Conservation (phyloP, 345 rosid genomes). For the Populus deltoides region DNA sequence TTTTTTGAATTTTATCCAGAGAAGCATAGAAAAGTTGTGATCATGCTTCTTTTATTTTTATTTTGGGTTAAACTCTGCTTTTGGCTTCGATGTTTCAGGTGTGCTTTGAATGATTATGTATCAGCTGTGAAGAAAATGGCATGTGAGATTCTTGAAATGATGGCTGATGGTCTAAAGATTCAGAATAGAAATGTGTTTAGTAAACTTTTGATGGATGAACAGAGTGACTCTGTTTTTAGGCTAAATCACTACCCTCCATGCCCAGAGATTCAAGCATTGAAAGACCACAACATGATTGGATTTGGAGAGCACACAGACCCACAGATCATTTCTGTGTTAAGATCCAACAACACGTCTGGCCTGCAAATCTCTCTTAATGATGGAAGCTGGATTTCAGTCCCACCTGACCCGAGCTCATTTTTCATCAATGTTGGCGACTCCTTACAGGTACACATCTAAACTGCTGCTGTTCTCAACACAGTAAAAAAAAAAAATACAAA, state of each 20-base stretch:
- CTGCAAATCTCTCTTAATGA: slow-evolving; percentile 50
- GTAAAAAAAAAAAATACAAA: neutral
- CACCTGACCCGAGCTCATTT: slow-evolving; percentile 48
- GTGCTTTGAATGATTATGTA: slow-evolving; percentile 20
- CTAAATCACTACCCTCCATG: slow-evolving; percentile 55
- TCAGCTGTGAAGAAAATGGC: slow-evolving; percentile 21
- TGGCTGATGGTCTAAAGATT: slow-evolving; percentile 32
- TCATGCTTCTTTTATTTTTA: neutral
- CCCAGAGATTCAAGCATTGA: slow-evolving; percentile 37
- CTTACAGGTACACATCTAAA: slow-evolving; percentile 36
- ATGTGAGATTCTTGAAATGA: slow-evolving; percentile 22
- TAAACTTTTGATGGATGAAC: slow-evolving; percentile 25
- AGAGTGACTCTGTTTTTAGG: slow-evolving; percentile 54
- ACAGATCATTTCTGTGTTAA: slow-evolving; percentile 53
- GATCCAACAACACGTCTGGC: slow-evolving; percentile 59
- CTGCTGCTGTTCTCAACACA: neutral
- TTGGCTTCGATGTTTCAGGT: slow-evolving; percentile 2
- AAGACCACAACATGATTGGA: slow-evolving; percentile 43
- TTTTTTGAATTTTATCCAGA: neutral
- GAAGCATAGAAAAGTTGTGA: neutral
- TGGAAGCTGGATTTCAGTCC: slow-evolving; percentile 54
- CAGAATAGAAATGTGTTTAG: slow-evolving; percentile 32
- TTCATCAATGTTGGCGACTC: slow-evolving; percentile 56
- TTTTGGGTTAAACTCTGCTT: neutral
- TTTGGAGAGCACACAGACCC: slow-evolving; percentile 74